phyloP scores from a whole-genome alignment of 345 rosid species.

The Hirschfeldia incana region DNA sequence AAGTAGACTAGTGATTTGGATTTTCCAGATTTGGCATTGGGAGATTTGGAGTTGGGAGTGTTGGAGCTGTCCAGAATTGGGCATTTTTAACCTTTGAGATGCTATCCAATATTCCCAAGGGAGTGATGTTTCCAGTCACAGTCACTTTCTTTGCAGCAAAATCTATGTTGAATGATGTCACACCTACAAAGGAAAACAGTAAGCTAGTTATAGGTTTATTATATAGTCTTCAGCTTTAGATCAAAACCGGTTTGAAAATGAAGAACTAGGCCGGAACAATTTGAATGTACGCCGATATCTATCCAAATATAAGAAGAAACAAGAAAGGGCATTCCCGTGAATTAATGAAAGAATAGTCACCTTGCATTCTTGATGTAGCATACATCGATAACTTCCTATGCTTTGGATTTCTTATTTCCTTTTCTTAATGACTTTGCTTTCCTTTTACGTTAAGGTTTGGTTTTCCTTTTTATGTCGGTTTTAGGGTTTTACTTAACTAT shows the following conservation, averaged over 20 bases:
- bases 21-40: conserved; percentile 19
- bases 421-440: too few species aligned
- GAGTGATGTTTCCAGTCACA: conserved; percentile 52
- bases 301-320: not conserved
- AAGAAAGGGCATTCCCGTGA: too few species aligned
- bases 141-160: conserved; percentile 70
- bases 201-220: not conserved
- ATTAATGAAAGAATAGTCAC: conserved; percentile 31
- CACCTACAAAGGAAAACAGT: conserved; percentile 41
- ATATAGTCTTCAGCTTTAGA: too few species aligned
- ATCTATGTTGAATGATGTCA: conserved; percentile 61
- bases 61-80: conserved; percentile 53
- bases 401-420: too few species aligned
- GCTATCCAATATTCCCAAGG: conserved; percentile 54
- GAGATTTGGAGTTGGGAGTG: conserved; percentile 24
- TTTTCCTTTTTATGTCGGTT: too few species aligned
- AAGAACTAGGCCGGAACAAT: not conserved
- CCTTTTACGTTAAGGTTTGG: too few species aligned
- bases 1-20: not conserved
- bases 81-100: conserved; percentile 66
- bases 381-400: too few species aligned
- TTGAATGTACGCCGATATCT: not conserved
- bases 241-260: not conserved
- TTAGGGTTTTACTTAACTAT: too few species aligned
- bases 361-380: conserved; percentile 60